Evolutionary conservation across 306 rosid species (phyloP).

Genomic region (Prunus mongolica): DNA sequence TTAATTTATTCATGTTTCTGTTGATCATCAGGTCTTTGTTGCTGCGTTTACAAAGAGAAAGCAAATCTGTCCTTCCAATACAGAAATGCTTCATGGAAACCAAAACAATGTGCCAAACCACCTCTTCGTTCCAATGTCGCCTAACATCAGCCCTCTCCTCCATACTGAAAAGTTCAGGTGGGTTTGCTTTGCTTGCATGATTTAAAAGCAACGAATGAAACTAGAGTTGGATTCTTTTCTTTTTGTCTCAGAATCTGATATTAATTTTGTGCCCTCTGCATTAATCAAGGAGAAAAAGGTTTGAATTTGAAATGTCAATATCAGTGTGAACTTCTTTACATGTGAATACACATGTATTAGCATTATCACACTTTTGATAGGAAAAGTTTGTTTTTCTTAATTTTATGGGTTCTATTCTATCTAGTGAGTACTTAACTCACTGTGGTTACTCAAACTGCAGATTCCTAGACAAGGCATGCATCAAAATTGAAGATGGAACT

Average conservation of each 20-base stretch:
- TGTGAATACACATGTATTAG: background rate
- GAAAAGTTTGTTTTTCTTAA: background rate
- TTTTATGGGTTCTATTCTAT: background rate
- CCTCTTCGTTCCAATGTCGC: constrained; percentile 22
- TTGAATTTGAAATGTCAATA: background rate
- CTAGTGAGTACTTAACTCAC: background rate
- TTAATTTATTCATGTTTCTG: background rate
- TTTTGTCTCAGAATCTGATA: background rate
- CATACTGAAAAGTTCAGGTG: constrained; percentile 56
- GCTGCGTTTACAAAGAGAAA: constrained; percentile 61
- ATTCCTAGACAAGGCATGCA: constrained; percentile 70
- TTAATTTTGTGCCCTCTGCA: background rate
- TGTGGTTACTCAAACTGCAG: constrained; percentile 21
- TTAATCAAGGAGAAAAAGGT: background rate
- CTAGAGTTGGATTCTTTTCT: background rate
- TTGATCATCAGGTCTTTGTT: constrained; percentile 46
- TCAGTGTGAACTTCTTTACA: background rate
- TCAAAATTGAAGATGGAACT: constrained; percentile 37
- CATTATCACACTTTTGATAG: background rate
- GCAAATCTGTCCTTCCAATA: constrained; percentile 48
- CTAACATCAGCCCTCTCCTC: constrained; percentile 28
- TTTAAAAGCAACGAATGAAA: background rate
- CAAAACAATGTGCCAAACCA: constrained; percentile 25
- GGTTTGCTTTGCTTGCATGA: background rate
- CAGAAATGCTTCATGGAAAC: constrained; percentile 45